Evolutionary conservation across 257 asterid species (phyloP).

Genomic region (Leonotis leonurus): DNA sequence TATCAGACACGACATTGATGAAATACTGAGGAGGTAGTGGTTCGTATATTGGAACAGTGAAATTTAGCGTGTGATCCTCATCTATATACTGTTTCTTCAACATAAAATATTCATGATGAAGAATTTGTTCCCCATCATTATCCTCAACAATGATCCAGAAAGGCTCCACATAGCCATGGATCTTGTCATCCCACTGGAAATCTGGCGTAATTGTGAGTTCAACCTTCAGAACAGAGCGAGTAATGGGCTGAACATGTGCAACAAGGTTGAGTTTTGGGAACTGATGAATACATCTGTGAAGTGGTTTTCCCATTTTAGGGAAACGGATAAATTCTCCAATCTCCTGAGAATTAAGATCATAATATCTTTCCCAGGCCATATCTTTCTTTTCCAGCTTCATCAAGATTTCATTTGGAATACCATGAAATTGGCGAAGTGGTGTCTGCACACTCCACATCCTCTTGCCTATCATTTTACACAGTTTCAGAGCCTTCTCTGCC

Average conservation of each 20-base stretch:
- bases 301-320: constrained; percentile 51
- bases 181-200: constrained; percentile 58
- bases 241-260: constrained; percentile 53
- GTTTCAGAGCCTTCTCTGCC: constrained; percentile 50
- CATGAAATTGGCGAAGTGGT: constrained; percentile 57
- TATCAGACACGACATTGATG: constrained; percentile 45
- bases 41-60: constrained; percentile 52
- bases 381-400: constrained; percentile 58
- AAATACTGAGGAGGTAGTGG: constrained; percentile 52
- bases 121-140: constrained; percentile 47
- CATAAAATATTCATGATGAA: constrained; percentile 51
- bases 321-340: constrained; percentile 48
- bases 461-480: constrained; percentile 56
- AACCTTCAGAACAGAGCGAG: constrained; percentile 51
- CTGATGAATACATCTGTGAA: constrained; percentile 48
- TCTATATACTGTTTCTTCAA: constrained; percentile 46
- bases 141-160: constrained; percentile 61
- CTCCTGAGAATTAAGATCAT: constrained; percentile 54
- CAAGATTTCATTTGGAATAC: constrained; percentile 47
- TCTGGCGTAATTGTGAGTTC: constrained; percentile 50
- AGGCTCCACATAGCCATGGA: constrained; percentile 53
- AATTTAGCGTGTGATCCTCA: constrained; percentile 46
- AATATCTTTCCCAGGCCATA: constrained; percentile 59
- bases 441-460: constrained; percentile 67
- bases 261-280: constrained; percentile 46